Conservation (phyloP, 192 early-diverging fungal genomes). For the Martensiomyces pterosporus region DNA sequence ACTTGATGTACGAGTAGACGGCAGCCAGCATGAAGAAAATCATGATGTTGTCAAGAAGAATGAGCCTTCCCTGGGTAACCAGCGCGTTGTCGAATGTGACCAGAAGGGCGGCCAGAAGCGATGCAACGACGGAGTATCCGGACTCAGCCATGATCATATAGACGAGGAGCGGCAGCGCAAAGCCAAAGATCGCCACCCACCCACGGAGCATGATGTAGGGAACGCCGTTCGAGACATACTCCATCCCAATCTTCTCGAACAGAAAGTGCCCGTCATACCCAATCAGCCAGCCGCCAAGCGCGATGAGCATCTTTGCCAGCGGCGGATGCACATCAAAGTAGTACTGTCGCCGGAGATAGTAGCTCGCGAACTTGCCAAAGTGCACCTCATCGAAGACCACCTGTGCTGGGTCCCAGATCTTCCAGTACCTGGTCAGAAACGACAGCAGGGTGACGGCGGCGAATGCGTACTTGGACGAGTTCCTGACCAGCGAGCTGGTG, state of each 20-base stretch:
- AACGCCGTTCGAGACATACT: conserved; percentile 82
- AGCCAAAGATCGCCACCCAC: conserved; percentile 75
- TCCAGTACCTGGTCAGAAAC: conserved; percentile 64
- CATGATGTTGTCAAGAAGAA: conserved; percentile 90
- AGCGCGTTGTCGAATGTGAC: conserved; percentile 89
- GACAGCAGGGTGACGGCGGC: conserved; percentile 42
- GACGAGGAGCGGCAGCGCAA: conserved; percentile 67
- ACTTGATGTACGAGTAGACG: conserved; percentile 84
- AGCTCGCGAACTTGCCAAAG: conserved; percentile 97
- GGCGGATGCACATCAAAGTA: conserved; percentile 99
- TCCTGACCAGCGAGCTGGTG: conserved; percentile 10
- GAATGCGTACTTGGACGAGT: conserved; percentile 40
- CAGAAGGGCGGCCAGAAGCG: conserved; percentile 70
- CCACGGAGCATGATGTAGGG: conserved; percentile 83
- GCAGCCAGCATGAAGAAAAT: conserved; percentile 85
- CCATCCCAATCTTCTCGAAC: conserved; percentile 93
- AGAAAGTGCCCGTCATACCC: conserved; percentile 96
- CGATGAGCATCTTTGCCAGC: conserved; percentile 88
- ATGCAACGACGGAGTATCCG: conserved; percentile 71
- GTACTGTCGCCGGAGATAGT: conserved; percentile 82
- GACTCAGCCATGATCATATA: conserved; percentile 87
- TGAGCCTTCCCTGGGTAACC: conserved; percentile 87
- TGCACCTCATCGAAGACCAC: conserved; percentile 98
- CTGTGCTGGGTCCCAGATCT: conserved; percentile 64
- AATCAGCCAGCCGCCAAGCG: conserved; percentile 71